Evolutionary conservation across 2,329 filamentous ascomycete species (phyloP).

Genomic region (Trichophyton benhamiae): DNA sequence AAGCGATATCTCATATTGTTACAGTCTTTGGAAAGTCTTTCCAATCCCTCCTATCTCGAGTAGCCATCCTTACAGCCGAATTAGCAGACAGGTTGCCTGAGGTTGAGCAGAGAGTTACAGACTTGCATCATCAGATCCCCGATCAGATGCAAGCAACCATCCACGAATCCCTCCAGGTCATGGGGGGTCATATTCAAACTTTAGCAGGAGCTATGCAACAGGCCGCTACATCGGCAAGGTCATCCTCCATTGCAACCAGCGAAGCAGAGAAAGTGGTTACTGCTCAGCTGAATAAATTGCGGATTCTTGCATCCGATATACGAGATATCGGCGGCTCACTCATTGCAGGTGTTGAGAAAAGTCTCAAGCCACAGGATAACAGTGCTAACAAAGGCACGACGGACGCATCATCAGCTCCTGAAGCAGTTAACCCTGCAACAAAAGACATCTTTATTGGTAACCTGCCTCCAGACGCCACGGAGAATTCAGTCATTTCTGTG

Average conservation of each 20-base stretch:
- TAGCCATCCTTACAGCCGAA: slow-evolving; percentile 27
- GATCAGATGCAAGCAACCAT: slow-evolving; percentile 26
- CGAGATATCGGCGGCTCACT: slow-evolving; percentile 29
- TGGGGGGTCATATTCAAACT: slow-evolving; percentile 28
- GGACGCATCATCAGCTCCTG: not conserved
- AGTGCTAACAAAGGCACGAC: not conserved
- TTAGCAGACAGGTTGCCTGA: slow-evolving; percentile 27
- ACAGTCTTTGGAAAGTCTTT: slow-evolving; percentile 26
- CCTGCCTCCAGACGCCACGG: slow-evolving; percentile 28
- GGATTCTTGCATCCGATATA: slow-evolving; percentile 30
- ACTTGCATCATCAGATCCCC: slow-evolving; percentile 26
- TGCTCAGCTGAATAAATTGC: slow-evolving; percentile 28
- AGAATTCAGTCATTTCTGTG: slow-evolving; percentile 25
- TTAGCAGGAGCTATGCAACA: slow-evolving; percentile 28
- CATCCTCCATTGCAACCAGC: slow-evolving; percentile 26
- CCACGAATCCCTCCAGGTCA: slow-evolving; percentile 23
- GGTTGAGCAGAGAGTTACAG: slow-evolving; percentile 26
- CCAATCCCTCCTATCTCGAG: slow-evolving; percentile 23
- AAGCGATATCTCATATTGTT: slow-evolving; percentile 14
- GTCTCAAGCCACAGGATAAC: not conserved
- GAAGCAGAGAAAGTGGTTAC: slow-evolving; percentile 26
- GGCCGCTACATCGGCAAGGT: slow-evolving; percentile 24
- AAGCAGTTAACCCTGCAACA: slow-evolving; percentile 4
- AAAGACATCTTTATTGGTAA: slow-evolving; percentile 30
- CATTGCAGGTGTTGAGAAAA: slow-evolving; percentile 26